Evolutionary conservation across 768 basidiomycete genomes (phyloP), one percentile per base, ranked within the genome.

Genomic region (Leucogyrophana mollusca): DNA sequence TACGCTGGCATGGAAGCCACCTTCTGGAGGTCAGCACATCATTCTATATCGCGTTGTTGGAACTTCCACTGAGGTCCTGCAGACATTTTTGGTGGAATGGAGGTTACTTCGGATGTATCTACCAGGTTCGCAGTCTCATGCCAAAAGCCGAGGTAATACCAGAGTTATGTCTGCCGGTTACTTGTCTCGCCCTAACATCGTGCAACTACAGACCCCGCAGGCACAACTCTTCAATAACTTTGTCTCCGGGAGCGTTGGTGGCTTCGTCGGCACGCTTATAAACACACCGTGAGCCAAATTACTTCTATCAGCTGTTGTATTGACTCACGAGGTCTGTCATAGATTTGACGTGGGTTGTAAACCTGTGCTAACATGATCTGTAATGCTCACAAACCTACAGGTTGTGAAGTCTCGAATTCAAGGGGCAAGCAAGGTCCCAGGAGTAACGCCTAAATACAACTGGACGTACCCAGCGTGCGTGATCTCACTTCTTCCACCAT

Each of bases 361-460:
- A 22, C 13, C 30, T 33, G 50, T 24, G 43, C n/a, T n/a, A n/a
- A 44, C 34, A 24, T 52, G 49, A 46, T 36, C 36, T 46, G 45
- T n/a, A n/a, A 10, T 18, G 24, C n/a, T n/a, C 41, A 27, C 42
- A 25, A 24, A 43, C 48, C 25, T 46, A 16, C 53, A 95, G 87
- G 94, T 98, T 52, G 90, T 96, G 50, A 97, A 98, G 69, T 94
- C 93, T 13, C 87, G 95, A 37, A 94, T 98, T 32, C 96, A 99
- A 70, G 84, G 88, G 35, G 68, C 79, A 16, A 71, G 72, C 34
- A 80, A 75, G 52, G 58, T 74, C 22, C 79, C 87, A 0, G 91
- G 90, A 13, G 81, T 83, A n/a, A 66, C 66, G 1, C 87, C 88
- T 16, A 94, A 93, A 60, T 94, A 94, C 69, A 89, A 88, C 68